These are phyloP conservation scores for Exophiala xenobiotica DNA, from an alignment of 2,329 filamentous ascomycete species.

Conservation along the genomic window DNA sequence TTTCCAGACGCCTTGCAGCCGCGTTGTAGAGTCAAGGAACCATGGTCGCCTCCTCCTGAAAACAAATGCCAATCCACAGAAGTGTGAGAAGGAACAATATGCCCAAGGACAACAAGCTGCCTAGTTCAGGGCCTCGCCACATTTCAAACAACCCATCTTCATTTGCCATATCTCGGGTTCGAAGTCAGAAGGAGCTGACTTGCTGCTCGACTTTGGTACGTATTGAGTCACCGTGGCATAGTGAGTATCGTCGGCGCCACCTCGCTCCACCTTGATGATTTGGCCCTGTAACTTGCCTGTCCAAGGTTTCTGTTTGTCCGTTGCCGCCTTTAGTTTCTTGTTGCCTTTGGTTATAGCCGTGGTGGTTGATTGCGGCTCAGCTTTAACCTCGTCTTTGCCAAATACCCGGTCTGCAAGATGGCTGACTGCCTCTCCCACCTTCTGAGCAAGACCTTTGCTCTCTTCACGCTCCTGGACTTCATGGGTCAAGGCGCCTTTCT, in stretches of 20 bases:
- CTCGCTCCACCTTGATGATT: slow-evolving; percentile 8
- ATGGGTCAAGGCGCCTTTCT: slow-evolving; percentile 15
- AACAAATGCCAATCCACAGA: background rate
- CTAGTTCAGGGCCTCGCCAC: slow-evolving; percentile 31
- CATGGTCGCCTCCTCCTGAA: background rate
- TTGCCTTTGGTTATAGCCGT: slow-evolving; percentile 2
- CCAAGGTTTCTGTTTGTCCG: slow-evolving; percentile 15
- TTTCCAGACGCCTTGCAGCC: too few species aligned
- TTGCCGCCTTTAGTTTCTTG: slow-evolving; percentile 11
- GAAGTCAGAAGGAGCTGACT: slow-evolving; percentile 22
- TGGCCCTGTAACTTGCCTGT: slow-evolving; percentile 20
- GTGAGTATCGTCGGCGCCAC: slow-evolving; percentile 4
- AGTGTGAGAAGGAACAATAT: background rate
- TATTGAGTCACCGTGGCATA: slow-evolving; percentile 17
- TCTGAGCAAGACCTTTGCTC: slow-evolving; percentile 11
- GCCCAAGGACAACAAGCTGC: background rate
- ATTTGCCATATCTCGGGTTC: slow-evolving; percentile 44
- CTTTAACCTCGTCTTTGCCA: slow-evolving; percentile 3
- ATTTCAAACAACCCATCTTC: slow-evolving; percentile 40
- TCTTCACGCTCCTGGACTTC: slow-evolving; percentile 7
- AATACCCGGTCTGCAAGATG: slow-evolving; percentile 2
- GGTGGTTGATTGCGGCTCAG: background rate
- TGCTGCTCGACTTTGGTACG: slow-evolving; percentile 15
- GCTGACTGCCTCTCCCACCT: slow-evolving; percentile 5
- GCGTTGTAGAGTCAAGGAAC: background rate